Conservation (phyloP, 805 yeast genomes). For the Kodamaea laetipori region DNA sequence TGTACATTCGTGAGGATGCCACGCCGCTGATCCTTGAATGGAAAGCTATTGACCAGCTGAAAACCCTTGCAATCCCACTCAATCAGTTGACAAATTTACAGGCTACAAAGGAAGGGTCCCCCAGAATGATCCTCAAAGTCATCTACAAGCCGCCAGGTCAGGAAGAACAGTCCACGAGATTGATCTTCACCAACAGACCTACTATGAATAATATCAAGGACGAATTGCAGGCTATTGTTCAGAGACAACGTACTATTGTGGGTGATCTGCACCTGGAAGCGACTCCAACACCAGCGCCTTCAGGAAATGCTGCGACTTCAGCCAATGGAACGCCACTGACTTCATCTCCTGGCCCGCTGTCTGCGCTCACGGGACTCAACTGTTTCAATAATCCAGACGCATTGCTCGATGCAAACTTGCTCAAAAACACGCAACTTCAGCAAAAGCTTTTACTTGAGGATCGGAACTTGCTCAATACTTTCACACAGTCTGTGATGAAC, state of each 20-base stretch:
- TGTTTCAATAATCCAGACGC: conserved; percentile 26
- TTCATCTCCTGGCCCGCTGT: conserved; percentile 17
- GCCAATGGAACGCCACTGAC: conserved; percentile 5
- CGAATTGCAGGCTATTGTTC: conserved; percentile 65
- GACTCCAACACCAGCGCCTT: conserved; percentile 18
- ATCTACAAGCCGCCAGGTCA: conserved; percentile 45
- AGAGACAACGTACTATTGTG: conserved; percentile 60
- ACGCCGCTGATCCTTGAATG: conserved; percentile 45
- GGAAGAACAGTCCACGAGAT: conserved; percentile 35
- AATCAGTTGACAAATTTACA: conserved; percentile 49
- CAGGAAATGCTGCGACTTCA: conserved; percentile 5
- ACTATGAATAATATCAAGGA: conserved; percentile 76
- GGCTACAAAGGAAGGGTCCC: conserved; percentile 68
- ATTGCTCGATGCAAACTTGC: conserved; percentile 48
- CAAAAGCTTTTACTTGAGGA: conserved; percentile 74
- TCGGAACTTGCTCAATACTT: conserved; percentile 66
- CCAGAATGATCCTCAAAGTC: conserved; percentile 66
- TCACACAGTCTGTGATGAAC: conserved; percentile 84
- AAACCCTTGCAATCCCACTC: conserved; percentile 36
- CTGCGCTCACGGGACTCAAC: conserved; percentile 16
- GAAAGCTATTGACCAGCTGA: conserved; percentile 45
- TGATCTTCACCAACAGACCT: conserved; percentile 69
- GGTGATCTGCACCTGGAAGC: conserved; percentile 45
- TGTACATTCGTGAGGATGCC: conserved; percentile 42
- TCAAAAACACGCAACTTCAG: conserved; percentile 75